Evolutionary conservation across 139 green algal species (phyloP).

Genomic region (Haematococcus lacustris): DNA sequence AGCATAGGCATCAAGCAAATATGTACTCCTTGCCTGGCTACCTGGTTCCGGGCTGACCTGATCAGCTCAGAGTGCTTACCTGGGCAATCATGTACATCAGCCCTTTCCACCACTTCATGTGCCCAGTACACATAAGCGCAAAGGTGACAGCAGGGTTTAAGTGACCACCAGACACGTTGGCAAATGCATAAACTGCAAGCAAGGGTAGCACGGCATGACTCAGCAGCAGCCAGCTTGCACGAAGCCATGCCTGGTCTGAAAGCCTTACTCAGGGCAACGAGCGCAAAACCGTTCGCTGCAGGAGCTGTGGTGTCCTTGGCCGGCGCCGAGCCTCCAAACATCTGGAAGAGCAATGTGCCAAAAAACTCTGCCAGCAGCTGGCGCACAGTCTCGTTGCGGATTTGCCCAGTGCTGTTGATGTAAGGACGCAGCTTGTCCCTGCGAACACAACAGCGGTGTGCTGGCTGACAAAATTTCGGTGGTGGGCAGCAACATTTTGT

Average conservation of each 20-base stretch:
- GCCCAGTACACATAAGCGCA: constrained; percentile 63
- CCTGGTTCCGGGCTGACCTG: too few relatives aligned
- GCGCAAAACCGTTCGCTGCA: constrained; percentile 49
- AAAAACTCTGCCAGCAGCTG: constrained; percentile 48
- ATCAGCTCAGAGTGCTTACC: constrained; percentile 21
- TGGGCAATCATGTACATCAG: constrained; percentile 62
- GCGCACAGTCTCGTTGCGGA: constrained; percentile 32
- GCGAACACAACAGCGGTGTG: constrained; percentile 8
- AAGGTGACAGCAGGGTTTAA: constrained; percentile 70
- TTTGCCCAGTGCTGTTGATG: constrained; percentile 36
- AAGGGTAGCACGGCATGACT: too few relatives aligned
- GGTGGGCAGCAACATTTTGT: too few relatives aligned
- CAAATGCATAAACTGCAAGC: constrained; percentile 67
- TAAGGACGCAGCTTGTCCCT: constrained; percentile 39
- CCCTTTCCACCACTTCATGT: constrained; percentile 60
- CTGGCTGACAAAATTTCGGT: neutral
- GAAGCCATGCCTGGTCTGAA: too few relatives aligned
- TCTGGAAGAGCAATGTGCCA: constrained; percentile 49
- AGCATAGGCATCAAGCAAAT: too few relatives aligned
- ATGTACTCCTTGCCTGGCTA: too few relatives aligned
- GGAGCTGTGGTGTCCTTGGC: constrained; percentile 45
- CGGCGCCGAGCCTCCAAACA: constrained; percentile 50
- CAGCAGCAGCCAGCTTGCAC: too few relatives aligned
- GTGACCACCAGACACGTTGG: constrained; percentile 61
- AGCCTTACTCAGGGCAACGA: constrained; percentile 44